phyloP scores from a whole-genome alignment of 495 filamentous ascomycete genomes.

The Trichoderma virens region DNA sequence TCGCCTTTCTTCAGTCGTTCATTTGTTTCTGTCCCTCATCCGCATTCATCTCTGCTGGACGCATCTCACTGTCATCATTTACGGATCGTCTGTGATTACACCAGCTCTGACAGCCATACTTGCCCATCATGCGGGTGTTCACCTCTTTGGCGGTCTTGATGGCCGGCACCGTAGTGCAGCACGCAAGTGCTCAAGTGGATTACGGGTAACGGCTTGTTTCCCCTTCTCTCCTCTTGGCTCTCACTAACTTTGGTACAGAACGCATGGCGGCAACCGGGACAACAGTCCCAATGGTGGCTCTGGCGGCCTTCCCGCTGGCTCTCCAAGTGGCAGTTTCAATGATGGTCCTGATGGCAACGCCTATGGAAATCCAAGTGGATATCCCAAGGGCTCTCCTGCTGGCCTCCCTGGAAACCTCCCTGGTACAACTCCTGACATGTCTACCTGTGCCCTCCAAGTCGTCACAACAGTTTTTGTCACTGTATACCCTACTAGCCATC shows the following conservation, averaged over 20 bases:
- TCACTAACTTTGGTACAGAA: not conserved
- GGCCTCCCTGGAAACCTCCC: not conserved
- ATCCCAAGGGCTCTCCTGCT: not conserved
- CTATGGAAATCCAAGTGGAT: not conserved
- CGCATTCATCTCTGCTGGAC: not conserved
- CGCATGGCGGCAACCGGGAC: not conserved
- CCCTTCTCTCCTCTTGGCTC: not conserved
- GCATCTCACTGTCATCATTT: not conserved
- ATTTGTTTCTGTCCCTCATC: not conserved
- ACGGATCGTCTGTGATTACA: not conserved
- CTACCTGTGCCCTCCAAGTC: not conserved
- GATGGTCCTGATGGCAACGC: not conserved
- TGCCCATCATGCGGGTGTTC: not conserved
- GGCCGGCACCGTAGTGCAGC: not conserved
- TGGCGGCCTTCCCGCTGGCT: not conserved
- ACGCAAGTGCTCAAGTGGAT: not conserved
- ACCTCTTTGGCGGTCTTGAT: not conserved
- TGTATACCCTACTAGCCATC: constrained; percentile 1
- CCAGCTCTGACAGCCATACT: not conserved
- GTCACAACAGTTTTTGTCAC: not conserved
- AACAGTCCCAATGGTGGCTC: too few species aligned
- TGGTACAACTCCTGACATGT: not conserved
- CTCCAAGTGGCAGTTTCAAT: not conserved
- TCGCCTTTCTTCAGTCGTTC: not conserved
- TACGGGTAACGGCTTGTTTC: not conserved